These are phyloP conservation scores for Mycena sanguinolenta DNA, from an alignment of 768 basidiomycete species.

Conservation along the genomic window DNA sequence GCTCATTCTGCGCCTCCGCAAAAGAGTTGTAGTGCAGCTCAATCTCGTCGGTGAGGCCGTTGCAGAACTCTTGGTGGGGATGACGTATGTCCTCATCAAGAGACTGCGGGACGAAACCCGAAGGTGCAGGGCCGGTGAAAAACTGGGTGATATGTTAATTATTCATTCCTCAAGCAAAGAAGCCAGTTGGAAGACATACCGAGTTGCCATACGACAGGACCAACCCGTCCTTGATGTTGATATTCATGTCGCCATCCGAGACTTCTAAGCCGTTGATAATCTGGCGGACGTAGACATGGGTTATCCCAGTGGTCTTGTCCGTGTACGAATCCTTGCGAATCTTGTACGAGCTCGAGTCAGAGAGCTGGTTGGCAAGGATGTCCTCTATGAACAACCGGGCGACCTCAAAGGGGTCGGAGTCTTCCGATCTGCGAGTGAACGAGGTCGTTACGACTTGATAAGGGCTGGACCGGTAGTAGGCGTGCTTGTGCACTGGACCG, in stretches of 20 bases:
- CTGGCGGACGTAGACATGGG: conserved; percentile 92
- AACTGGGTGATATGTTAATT: conserved; percentile 62
- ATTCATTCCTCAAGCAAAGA: not conserved
- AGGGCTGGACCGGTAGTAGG: conserved; percentile 69
- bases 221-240: conserved; percentile 89
- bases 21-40: conserved; percentile 46
- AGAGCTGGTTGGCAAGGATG: conserved; percentile 56
- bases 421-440: conserved; percentile 52
- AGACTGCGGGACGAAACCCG: conserved; percentile 44
- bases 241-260: conserved; percentile 90
- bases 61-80: conserved; percentile 69
- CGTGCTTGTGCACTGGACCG: conserved; percentile 84
- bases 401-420: conserved; percentile 68
- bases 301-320: conserved; percentile 86
- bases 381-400: conserved; percentile 73
- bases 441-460: conserved; percentile 60
- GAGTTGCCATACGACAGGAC: conserved; percentile 92
- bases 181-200: conserved; percentile 56
- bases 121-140: conserved; percentile 73
- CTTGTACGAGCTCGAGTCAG: conserved; percentile 59
- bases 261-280: conserved; percentile 89
- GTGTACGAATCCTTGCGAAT: conserved; percentile 90
- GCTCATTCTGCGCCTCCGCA: conserved; percentile 46
- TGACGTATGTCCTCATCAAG: conserved; percentile 52
- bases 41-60: conserved; percentile 55